Conservation (phyloP, 441 rosid genomes). For the Erysimum pusillum region DNA sequence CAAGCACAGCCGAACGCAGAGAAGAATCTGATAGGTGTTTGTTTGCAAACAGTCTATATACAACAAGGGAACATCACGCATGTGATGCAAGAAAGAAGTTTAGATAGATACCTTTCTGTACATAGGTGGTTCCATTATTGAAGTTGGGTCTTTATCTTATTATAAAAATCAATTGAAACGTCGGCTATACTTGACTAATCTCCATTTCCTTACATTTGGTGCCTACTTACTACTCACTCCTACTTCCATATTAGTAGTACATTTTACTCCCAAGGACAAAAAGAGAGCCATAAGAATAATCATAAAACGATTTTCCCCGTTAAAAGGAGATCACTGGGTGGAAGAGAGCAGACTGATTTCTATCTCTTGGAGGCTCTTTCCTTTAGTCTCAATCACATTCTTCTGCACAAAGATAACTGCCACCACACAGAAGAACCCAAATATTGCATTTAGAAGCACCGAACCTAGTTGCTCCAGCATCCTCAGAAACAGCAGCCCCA, state of each 20-base stretch:
- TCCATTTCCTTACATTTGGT: constrained; percentile 31
- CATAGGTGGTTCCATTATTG: neutral
- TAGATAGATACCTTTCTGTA: constrained; percentile 3
- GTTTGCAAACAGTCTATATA: constrained; percentile 27
- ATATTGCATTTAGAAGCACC: constrained; percentile 58
- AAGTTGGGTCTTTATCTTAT: constrained; percentile 29
- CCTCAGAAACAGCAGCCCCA: constrained; percentile 71
- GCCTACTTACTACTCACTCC: constrained; percentile 28
- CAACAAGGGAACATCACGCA: constrained; percentile 28
- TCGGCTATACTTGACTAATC: constrained; percentile 28
- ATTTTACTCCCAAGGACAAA: neutral
- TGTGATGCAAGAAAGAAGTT: constrained; percentile 32
- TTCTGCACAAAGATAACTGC: constrained; percentile 69
- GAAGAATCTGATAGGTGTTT: constrained; percentile 17
- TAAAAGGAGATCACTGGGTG: constrained; percentile 21
- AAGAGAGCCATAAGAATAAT: neutral
- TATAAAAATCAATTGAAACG: neutral
- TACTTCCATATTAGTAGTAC: constrained; percentile 39
- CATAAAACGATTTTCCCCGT: neutral
- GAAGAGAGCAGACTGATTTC: constrained; percentile 59
- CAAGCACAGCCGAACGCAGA: constrained; percentile 9
- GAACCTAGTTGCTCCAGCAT: constrained; percentile 76
- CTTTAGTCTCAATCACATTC: constrained; percentile 78
- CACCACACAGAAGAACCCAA: constrained; percentile 64
- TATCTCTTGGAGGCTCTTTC: constrained; percentile 81